Evolutionary conservation across 352 stramenopile genomes (phyloP).

Genomic region (Blastocystis sp.): DNA sequence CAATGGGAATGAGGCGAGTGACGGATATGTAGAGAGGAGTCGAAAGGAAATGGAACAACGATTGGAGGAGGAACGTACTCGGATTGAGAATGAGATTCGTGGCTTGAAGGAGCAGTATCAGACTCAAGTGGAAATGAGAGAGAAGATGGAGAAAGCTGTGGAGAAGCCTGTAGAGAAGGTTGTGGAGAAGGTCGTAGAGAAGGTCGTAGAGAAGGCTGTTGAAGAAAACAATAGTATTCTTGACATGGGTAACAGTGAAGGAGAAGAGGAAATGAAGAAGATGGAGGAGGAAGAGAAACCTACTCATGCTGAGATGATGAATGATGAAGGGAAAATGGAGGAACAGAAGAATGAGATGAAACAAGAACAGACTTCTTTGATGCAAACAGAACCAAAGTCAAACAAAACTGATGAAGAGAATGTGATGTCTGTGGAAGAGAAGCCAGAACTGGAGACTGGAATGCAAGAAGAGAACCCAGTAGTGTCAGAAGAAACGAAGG

Average conservation of each 20-base stretch:
- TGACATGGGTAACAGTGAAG: background rate
- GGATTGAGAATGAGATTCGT: constrained; percentile 1
- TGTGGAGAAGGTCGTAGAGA: background rate
- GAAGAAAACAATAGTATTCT: background rate
- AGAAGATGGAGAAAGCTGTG: constrained; percentile 9
- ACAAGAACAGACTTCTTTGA: background rate
- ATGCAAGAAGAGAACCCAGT: background rate
- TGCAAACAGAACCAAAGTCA: background rate
- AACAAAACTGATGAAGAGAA: background rate
- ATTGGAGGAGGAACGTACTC: constrained; percentile 7
- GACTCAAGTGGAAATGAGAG: background rate
- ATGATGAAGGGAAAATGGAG: background rate
- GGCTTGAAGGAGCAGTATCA: constrained; percentile 1
- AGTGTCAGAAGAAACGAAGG: background rate
- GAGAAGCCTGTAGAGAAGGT: constrained; percentile 1
- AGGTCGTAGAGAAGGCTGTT: background rate
- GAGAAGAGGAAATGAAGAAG: background rate
- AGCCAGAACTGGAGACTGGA: background rate
- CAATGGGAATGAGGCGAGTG: constrained; percentile 18
- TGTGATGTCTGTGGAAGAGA: background rate
- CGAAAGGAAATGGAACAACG: background rate
- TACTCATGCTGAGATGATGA: background rate
- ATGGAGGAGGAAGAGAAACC: constrained; percentile 1
- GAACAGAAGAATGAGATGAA: background rate
- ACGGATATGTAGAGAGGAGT: constrained; percentile 4